Evolutionary conservation across 768 basidiomycete species (phyloP).

Genomic region (Lactifluus volemus): DNA sequence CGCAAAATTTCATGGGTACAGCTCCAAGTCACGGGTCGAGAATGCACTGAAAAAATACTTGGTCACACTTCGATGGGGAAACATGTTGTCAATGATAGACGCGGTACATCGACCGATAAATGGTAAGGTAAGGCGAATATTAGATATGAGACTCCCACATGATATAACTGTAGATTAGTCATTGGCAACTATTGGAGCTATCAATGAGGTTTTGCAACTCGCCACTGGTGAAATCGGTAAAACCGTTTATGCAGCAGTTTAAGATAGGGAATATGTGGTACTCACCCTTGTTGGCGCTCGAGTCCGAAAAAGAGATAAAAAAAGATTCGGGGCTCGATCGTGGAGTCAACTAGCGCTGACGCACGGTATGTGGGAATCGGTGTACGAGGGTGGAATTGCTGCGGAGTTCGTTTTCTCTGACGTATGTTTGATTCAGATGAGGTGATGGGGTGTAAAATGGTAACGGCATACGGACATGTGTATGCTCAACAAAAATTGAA

Average conservation of each 20-base stretch:
- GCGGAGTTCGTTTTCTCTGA: neutral
- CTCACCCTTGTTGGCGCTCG: neutral
- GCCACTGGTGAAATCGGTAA: neutral
- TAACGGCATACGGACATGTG: neutral
- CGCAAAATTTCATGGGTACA: neutral
- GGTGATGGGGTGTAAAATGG: neutral
- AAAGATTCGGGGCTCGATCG: neutral
- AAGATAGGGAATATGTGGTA: neutral
- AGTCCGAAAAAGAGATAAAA: neutral
- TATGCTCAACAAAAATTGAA: neutral
- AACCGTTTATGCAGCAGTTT: neutral
- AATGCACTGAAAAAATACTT: neutral
- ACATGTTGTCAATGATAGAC: neutral
- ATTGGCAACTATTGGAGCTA: too few species aligned
- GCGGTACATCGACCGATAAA: neutral
- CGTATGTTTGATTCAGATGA: neutral
- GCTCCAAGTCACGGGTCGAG: neutral
- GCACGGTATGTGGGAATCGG: neutral
- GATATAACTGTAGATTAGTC: neutral
- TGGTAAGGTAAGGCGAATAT: neutral
- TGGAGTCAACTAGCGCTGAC: neutral
- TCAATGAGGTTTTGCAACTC: neutral
- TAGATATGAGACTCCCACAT: neutral
- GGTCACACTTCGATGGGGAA: neutral
- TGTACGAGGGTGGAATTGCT: neutral